Evolutionary conservation across 352 stramenopile species (phyloP).

Genomic region (Phytophthora uliginosa): DNA sequence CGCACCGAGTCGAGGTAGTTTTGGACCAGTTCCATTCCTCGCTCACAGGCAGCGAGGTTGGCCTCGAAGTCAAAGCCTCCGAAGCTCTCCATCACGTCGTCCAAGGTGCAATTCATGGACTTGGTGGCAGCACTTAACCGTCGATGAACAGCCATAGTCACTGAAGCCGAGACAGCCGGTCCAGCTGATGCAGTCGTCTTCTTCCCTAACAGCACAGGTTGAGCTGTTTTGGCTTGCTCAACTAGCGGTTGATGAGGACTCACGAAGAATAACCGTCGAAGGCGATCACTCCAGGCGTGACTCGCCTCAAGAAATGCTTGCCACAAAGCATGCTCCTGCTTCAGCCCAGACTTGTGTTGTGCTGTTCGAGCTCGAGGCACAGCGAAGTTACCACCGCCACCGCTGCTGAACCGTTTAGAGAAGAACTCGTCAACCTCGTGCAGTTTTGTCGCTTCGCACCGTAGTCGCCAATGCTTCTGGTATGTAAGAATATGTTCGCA

Average conservation of each 20-base stretch:
- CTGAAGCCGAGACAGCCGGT: background rate
- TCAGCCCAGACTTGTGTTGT: constrained; percentile 18
- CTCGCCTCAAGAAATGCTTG: constrained; percentile 42
- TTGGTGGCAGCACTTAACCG: constrained; percentile 18
- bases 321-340: constrained; percentile 41
- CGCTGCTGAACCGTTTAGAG: constrained; percentile 29
- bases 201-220: constrained; percentile 1
- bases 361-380: constrained; percentile 18
- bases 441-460: constrained; percentile 60
- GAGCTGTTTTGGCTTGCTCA: constrained; percentile 13
- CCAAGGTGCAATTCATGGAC: constrained; percentile 45
- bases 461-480: constrained; percentile 51
- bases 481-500: constrained; percentile 55
- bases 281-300: constrained; percentile 51
- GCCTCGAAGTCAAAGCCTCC: constrained; percentile 68
- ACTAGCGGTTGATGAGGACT: constrained; percentile 17
- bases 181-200: constrained; percentile 5
- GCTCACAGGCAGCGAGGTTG: constrained; percentile 47
- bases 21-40: constrained; percentile 45
- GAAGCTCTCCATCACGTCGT: constrained; percentile 55
- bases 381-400: constrained; percentile 15
- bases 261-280: constrained; percentile 59
- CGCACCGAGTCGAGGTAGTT: constrained; percentile 51
- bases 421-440: constrained; percentile 78
- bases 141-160: background rate